phyloP scores from a whole-genome alignment of 2,329 filamentous ascomycete species.

The Rachicladosporium sp. region DNA sequence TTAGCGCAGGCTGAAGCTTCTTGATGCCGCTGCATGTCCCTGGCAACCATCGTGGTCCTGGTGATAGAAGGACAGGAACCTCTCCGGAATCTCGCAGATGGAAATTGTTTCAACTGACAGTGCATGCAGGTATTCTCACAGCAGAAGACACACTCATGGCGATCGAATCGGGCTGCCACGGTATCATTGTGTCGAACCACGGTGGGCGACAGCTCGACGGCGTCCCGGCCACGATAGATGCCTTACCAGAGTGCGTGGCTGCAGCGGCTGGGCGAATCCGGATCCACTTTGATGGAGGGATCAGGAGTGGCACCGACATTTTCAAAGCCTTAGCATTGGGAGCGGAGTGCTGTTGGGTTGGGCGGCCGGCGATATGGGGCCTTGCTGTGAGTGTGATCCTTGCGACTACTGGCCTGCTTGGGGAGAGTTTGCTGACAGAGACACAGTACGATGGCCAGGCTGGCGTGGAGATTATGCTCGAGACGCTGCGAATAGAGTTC shows the following conservation, averaged over 20 bases:
- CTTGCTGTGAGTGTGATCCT: conserved; percentile 23
- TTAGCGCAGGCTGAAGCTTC: too few relatives aligned
- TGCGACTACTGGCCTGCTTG: too few relatives aligned
- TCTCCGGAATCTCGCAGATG: too few relatives aligned
- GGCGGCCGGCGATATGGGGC: conserved; percentile 38
- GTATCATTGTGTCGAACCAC: conserved; percentile 53
- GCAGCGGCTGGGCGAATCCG: conserved; percentile 38
- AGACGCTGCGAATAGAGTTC: conserved; percentile 23
- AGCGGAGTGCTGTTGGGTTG: conserved; percentile 39
- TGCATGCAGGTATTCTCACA: conserved; percentile 15
- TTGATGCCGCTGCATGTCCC: conserved; percentile 23
- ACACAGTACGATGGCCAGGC: conserved; percentile 25
- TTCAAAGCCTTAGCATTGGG: conserved; percentile 46
- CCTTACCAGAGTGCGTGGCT: conserved; percentile 26
- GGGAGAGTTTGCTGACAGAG: too few relatives aligned
- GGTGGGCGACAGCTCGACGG: conserved; percentile 5
- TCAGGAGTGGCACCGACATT: conserved; percentile 43
- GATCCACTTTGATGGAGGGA: conserved; percentile 49
- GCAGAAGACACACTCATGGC: conserved; percentile 32
- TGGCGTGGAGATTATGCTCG: conserved; percentile 30
- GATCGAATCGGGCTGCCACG: conserved; percentile 49
- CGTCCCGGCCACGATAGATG: conserved; percentile 4
- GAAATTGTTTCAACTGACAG: conserved; percentile 11
- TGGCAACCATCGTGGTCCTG: conserved; percentile 15
- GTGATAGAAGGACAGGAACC: too few relatives aligned